A percentile compares a stretch with the other conserved stretches of the same genome.
Evolutionary conservation across 2,329 filamentous ascomycete genomes (phyloP).

Genomic region (Dothideomycetes sp.): DNA sequence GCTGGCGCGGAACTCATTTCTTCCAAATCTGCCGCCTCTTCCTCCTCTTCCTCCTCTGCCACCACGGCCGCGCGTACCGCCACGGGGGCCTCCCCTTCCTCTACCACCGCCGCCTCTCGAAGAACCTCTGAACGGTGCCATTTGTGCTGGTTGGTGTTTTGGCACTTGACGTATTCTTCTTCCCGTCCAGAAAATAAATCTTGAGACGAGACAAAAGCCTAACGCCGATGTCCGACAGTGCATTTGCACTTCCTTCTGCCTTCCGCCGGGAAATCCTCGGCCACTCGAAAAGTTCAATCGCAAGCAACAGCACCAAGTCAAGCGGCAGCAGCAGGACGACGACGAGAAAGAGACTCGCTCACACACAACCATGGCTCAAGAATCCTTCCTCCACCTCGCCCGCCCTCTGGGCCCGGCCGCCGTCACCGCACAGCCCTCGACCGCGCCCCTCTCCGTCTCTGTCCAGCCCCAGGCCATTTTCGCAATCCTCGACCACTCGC

Average conservation of each 20-base stretch:
- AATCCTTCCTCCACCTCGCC: slow-evolving; percentile 89
- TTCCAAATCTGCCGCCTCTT: slow-evolving; percentile 20
- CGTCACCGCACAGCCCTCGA: slow-evolving; percentile 71
- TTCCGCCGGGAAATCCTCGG: slow-evolving; percentile 2
- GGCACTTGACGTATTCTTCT: too few relatives aligned
- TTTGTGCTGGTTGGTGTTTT: not conserved
- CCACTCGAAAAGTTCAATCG: slow-evolving; percentile 9
- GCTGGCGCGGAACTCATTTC: slow-evolving; percentile 9
- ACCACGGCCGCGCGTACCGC: slow-evolving; percentile 24
- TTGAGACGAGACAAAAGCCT: not conserved
- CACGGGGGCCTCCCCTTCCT: slow-evolving; percentile 18
- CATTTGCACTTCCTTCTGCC: not conserved
- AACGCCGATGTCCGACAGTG: not conserved
- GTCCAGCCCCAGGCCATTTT: slow-evolving; percentile 83
- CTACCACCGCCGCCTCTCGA: slow-evolving; percentile 13
- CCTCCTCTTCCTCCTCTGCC: slow-evolving; percentile 15
- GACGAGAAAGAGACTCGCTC: too few relatives aligned
- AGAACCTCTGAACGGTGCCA: slow-evolving; percentile 13
- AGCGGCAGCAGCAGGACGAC: slow-evolving; percentile 9
- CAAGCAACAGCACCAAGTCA: not conserved
- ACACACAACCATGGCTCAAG: slow-evolving; percentile 61
- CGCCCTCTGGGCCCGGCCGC: slow-evolving; percentile 78
- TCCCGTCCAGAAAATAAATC: slow-evolving; percentile 2
- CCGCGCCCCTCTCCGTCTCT: slow-evolving; percentile 84
- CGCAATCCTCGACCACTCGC: slow-evolving; percentile 75